Conservation (phyloP, 345 rosid species). For the Combretum micranthum region DNA sequence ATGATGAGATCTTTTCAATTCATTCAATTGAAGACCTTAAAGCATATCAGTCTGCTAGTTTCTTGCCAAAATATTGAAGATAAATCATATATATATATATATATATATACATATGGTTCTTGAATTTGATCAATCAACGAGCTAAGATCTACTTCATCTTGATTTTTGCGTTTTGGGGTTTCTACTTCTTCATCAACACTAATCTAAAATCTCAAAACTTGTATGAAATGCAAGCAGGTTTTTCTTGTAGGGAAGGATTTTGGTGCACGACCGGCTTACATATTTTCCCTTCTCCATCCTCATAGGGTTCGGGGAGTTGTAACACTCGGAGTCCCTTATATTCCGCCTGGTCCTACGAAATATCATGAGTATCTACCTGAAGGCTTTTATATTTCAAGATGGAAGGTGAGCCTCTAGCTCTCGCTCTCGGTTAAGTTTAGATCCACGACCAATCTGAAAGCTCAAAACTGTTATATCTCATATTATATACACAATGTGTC, state of each 20-base stretch:
- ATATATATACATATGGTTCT: no score
- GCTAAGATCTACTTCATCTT: no score
- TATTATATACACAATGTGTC: no score
- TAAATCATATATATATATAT: no score
- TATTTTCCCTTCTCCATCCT: slow-evolving; percentile 35
- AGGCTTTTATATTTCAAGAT: slow-evolving; percentile 45
- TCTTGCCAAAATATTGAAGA: no score
- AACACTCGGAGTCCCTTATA: slow-evolving; percentile 39
- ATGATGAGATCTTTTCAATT: no score
- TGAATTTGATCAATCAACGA: no score
- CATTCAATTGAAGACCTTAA: no score
- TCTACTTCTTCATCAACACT: no score
- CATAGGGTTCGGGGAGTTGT: slow-evolving; percentile 38
- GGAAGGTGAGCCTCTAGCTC: slow-evolving; percentile 29
- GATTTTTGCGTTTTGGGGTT: no score
- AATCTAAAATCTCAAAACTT: background rate
- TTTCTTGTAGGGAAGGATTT: slow-evolving; percentile 48
- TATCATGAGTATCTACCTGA: slow-evolving; percentile 32
- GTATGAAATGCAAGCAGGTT: slow-evolving; percentile 21
- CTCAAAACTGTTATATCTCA: background rate
- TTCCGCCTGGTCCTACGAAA: slow-evolving; percentile 18
- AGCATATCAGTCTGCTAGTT: no score
- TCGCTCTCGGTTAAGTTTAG: background rate
- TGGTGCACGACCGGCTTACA: slow-evolving; percentile 35
- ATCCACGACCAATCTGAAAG: background rate